These are phyloP conservation scores for Apiospora arundinis DNA, from an alignment of 2,329 filamentous ascomycete species.

Conservation along the genomic window DNA sequence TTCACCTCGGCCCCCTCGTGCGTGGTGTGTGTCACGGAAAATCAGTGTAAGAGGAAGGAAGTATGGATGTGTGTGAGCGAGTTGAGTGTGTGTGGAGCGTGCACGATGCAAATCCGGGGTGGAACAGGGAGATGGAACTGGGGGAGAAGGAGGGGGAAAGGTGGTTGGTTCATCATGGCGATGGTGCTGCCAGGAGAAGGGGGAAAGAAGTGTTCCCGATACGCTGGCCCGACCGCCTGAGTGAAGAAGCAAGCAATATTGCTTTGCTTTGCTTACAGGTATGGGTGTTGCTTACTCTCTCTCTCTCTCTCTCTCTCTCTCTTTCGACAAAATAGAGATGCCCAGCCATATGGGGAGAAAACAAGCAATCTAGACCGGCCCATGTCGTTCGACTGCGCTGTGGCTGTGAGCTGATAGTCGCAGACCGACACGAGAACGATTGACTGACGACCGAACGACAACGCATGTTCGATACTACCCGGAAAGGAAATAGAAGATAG, in stretches of 20 bases:
- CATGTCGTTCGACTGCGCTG: background rate
- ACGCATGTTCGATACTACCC: slow-evolving; percentile 6
- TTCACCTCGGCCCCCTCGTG: background rate
- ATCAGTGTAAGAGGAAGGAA: too few relatives aligned
- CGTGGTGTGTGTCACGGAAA: background rate
- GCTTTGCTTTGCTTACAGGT: background rate
- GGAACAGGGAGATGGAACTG: slow-evolving; percentile 5
- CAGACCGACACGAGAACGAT: slow-evolving; percentile 8
- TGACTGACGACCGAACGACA: slow-evolving; percentile 14
- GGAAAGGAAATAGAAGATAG: background rate
- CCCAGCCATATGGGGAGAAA: slow-evolving; percentile 3
- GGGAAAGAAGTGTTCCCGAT: background rate
- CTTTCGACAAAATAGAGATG: background rate
- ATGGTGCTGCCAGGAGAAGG: background rate
- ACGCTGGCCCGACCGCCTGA: background rate
- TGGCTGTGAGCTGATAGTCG: background rate
- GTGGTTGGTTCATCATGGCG: background rate
- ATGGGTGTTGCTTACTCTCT: background rate
- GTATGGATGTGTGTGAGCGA: background rate
- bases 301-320: too few relatives aligned
- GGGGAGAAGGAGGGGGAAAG: background rate
- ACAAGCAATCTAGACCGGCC: slow-evolving; percentile 18
- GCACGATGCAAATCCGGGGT: slow-evolving; percentile 18
- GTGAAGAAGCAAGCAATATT: background rate
- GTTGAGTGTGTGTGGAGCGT: slow-evolving; percentile 5